Conservation (phyloP, 129 eudicot genomes). For the Flaveria brownii region DNA sequence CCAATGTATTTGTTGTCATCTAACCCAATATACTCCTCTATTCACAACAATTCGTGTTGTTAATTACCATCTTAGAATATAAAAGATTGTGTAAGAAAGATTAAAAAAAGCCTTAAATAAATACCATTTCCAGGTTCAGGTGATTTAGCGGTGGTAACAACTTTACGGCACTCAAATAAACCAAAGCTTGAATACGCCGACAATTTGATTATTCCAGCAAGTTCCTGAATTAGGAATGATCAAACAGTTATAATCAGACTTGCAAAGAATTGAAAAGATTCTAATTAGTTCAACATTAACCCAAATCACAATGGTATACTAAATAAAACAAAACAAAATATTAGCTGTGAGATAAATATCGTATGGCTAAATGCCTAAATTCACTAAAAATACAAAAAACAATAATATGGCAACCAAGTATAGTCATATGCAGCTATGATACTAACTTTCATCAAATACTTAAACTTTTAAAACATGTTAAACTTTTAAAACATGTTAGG, state of each 20-base stretch:
- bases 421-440: neutral
- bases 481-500: neutral
- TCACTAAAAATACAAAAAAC: neutral
- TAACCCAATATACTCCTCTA: conserved; percentile 88
- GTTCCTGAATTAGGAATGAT: conserved; percentile 57
- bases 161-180: conserved; percentile 89
- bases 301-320: neutral
- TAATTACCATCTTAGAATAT: conserved; percentile 13
- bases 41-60: conserved; percentile 20
- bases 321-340: neutral
- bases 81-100: neutral
- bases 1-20: conserved; percentile 98
- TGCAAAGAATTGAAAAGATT: neutral
- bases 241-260: neutral
- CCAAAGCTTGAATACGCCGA: conserved; percentile 84
- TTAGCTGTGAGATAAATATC: neutral
- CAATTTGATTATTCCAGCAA: conserved; percentile 91
- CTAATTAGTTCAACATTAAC: neutral
- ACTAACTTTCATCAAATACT: conserved; percentile 9
- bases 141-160: conserved; percentile 81
- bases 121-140: conserved; percentile 93
- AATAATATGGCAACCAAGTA: neutral
- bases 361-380: neutral
- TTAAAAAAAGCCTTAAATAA: neutral
- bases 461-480: neutral